phyloP scores from a whole-genome alignment of 2,329 filamentous ascomycete species.

The Venturia oleaginea region DNA sequence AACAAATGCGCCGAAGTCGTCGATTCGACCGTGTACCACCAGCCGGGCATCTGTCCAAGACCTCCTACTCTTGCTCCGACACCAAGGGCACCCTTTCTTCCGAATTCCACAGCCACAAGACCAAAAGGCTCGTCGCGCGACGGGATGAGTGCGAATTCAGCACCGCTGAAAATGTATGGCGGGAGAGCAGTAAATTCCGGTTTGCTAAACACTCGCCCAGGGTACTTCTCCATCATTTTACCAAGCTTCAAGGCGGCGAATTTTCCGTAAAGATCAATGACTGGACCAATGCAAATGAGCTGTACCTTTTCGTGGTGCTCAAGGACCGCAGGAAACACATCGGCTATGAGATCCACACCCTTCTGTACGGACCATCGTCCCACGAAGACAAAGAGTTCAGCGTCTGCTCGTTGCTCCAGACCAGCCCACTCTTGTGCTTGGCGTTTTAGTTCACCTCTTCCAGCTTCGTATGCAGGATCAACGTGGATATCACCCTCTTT shows the following conservation, averaged over 20 bases:
- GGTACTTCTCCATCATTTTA: slow-evolving; percentile 56
- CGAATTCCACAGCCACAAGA: slow-evolving; percentile 60
- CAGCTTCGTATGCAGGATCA: slow-evolving; percentile 46
- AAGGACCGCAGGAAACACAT: slow-evolving; percentile 55
- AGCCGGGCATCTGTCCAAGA: slow-evolving; percentile 58
- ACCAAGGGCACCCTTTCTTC: slow-evolving; percentile 57
- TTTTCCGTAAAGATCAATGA: slow-evolving; percentile 59
- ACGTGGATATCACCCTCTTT: slow-evolving; percentile 40
- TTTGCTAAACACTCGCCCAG: slow-evolving; percentile 57
- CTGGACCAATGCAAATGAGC: slow-evolving; percentile 54
- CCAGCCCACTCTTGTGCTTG: slow-evolving; percentile 62
- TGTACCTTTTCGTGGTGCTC: slow-evolving; percentile 52
- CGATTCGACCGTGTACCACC: slow-evolving; percentile 62
- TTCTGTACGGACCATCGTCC: slow-evolving; percentile 63
- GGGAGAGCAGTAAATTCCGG: slow-evolving; percentile 59
- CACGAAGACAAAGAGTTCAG: slow-evolving; percentile 59
- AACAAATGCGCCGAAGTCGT: slow-evolving; percentile 54
- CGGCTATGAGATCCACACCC: slow-evolving; percentile 58
- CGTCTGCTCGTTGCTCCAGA: slow-evolving; percentile 50
- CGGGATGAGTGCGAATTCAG: slow-evolving; percentile 60
- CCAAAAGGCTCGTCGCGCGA: slow-evolving; percentile 62
- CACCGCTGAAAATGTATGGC: slow-evolving; percentile 58
- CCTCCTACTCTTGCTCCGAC: slow-evolving; percentile 59
- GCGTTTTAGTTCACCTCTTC: slow-evolving; percentile 44
- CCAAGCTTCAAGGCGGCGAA: slow-evolving; percentile 58